Evolutionary conservation across 305 asterid species (phyloP), one percentile per base, ranked within the genome.

Genomic region (Rubia tinctorum): DNA sequence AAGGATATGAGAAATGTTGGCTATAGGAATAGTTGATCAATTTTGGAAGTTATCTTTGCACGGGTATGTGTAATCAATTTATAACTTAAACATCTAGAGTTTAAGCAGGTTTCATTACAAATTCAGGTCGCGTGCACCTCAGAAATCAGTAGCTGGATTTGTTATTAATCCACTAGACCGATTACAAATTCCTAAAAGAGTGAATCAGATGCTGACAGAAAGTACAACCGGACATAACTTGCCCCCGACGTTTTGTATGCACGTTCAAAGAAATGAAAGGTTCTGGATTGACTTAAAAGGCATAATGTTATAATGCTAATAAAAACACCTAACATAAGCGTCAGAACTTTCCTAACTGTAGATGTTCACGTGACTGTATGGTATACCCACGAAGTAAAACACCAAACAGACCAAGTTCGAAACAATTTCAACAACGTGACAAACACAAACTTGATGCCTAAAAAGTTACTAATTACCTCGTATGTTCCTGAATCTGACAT

Each of bases 401-500:
- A 39, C 60, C 2, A 20, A 68, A 20, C 37, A 25, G 22, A 58
- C 13, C 55, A 13, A 42, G 55, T 39, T 39, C 42, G 45, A 62
- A 66, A 65, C 59, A 63, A 66, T 23, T 60, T 23, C 13, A 23
- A 40, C 30, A 74, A 42, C 47, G 59, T 42, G 27, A 75, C 22
- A 55, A 75, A 27, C 13, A 13, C 49, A 43, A 27, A 6, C 51
- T 27, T 34, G 20, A 43, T 30, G 60, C 67, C 30, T 59, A 43
- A 47, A 69, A 61, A 75, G 40, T 23, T 14, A 42, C 15, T 61
- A 58, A 23, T n/a, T 13, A 88, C 97, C 91, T 83, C 88, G 53
- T 80, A 85, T 78, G 82, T 53, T 74, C 83, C 77, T 86, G 79
- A 83, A 66, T 89, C 89, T 76, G 94, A 77, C 97, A 91, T 89